Base-by-base conservation (phyloP, 1,139 yeast species). In the Blastobotrys petasosporus region DNA sequence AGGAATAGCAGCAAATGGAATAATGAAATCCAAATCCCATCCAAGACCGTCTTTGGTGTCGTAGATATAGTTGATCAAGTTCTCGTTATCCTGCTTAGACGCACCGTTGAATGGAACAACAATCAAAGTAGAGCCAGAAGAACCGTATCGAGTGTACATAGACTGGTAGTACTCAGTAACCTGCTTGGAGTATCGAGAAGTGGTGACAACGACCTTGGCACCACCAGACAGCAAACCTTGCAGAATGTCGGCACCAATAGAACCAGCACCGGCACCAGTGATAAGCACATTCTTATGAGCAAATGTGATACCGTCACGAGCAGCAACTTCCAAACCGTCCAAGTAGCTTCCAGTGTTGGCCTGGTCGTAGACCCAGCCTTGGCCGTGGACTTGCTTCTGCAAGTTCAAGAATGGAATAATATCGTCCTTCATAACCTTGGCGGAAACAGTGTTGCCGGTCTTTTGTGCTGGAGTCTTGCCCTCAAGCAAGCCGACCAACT, bases 51-150 rank as follows among this genome's bases (percentile, higher is more conserved):
- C 78, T 76, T 84, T 82, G 54, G 81, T 88, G 59, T 82, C 83
- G 68, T 90, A 92, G 63, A 92, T 87, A 75, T 79, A 92, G 52
- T 82, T 78, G 50, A 90, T 76, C 58, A 92, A 79, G 43, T 90
- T 83, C 59, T 85, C 84, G 53, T 88, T 95, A 70, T 92, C 98
- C 66, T 84, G 87, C 65, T 83, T 85, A 34, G 97, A 88, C 67
- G 95, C 97, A 74, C 92, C 97, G 75, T 92, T 92, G 77, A 92
- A 92, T 56, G 98, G 98, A 59, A 92, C 98, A 58, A 92, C 97
- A 59, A 86, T 83, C 65, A 92, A 78, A 53, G 90, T 80, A 46
- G 96, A 85, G 37, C 96, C 97, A 54, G 85, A 70, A 51, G 96
- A 85, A 72, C 98, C 98, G 60, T 75, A 84, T 64, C 94, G 81